Evolutionary conservation across 176 grass and related monocot genomes (phyloP).

Genomic region (Carex scoparia): DNA sequence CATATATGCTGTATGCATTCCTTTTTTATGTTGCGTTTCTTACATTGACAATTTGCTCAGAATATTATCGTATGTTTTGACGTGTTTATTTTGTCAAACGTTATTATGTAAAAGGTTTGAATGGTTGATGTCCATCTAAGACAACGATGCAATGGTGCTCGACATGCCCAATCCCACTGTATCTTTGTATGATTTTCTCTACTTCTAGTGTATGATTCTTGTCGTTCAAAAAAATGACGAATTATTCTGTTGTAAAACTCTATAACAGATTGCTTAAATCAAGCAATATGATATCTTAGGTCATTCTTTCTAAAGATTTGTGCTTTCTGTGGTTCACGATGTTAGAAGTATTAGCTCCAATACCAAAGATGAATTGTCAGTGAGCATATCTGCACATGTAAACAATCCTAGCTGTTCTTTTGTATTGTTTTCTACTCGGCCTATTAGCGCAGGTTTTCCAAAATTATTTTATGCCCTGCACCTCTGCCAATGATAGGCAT

Average conservation of each 20-base stretch:
- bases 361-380: background rate
- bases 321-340: too few relatives aligned
- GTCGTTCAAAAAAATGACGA: background rate
- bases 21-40: background rate
- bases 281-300: background rate
- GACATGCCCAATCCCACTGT: background rate
- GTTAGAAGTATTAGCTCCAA: background rate
- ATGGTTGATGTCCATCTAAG: background rate
- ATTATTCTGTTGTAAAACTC: background rate
- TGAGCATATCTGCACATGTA: background rate
- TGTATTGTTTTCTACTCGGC: background rate
- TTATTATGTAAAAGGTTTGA: background rate
- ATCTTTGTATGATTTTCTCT: background rate
- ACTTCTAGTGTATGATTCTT: background rate
- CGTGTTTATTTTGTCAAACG: background rate
- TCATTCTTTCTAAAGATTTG: too few relatives aligned
- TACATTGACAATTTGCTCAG: background rate
- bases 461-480: background rate
- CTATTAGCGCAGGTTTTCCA: background rate
- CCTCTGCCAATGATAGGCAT: background rate
- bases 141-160: background rate
- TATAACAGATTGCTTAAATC: background rate
- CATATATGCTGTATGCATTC: background rate
- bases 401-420: background rate
- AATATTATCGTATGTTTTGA: background rate